phyloP scores from a whole-genome alignment of 208 protist species.

The Angomonas deanei region DNA sequence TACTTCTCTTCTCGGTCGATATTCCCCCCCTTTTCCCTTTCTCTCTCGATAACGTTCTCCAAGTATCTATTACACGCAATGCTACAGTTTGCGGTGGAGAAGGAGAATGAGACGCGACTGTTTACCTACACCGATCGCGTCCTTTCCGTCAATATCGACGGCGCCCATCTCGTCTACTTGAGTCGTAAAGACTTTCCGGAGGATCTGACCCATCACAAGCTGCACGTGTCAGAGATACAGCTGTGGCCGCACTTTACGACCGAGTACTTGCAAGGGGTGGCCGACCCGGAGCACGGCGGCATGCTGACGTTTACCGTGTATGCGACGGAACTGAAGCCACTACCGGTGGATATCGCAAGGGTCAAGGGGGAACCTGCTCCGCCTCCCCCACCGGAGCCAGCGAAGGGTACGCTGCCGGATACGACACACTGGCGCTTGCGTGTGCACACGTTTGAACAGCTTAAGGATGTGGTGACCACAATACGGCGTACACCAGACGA shows the following conservation, averaged over 20 bases:
- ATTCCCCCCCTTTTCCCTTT: not conserved
- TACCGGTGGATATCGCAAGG: not conserved
- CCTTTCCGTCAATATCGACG: not conserved
- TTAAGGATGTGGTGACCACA: conserved; percentile 1
- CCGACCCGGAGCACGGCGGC: not conserved
- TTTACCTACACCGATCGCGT: conserved; percentile 4
- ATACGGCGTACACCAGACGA: not conserved
- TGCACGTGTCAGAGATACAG: not conserved
- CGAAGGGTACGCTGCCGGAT: not conserved
- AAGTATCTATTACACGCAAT: not conserved
- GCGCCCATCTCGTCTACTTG: not conserved
- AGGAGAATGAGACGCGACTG: not conserved
- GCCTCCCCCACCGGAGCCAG: not conserved
- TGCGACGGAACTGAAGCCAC: not conserved
- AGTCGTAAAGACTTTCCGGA: conserved; percentile 1
- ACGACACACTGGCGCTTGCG: conserved; percentile 1
- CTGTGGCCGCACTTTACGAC: conserved; percentile 8
- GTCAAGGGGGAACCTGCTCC: not conserved
- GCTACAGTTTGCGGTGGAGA: conserved; percentile 4
- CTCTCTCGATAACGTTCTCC: too few species aligned
- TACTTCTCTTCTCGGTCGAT: not conserved
- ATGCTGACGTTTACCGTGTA: conserved; percentile 4
- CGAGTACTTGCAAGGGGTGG: not conserved
- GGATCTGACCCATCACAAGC: conserved; percentile 6
- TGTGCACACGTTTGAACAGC: not conserved